Evolutionary conservation across 352 stramenopile species (phyloP).

Genomic region (Phytophthora tubulina): DNA sequence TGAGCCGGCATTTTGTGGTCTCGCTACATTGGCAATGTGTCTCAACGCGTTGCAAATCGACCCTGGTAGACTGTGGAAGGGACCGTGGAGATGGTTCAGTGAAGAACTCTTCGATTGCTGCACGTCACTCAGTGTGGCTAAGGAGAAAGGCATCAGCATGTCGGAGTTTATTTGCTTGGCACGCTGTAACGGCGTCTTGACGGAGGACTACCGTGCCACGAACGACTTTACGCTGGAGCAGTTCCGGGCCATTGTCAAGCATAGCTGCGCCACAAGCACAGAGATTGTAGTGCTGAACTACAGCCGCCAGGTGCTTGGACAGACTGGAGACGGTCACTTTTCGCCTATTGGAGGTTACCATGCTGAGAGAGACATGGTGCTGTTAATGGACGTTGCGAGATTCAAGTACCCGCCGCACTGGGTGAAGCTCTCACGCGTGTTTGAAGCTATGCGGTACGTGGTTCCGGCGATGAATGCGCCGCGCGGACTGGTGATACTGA

Average conservation of each 20-base stretch:
- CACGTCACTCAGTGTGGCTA: slow-evolving; percentile 73
- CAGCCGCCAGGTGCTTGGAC: slow-evolving; percentile 88
- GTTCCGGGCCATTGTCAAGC: slow-evolving; percentile 76
- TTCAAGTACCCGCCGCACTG: slow-evolving; percentile 97
- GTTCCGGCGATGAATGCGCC: slow-evolving; percentile 61
- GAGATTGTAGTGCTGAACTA: slow-evolving; percentile 95
- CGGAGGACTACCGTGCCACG: slow-evolving; percentile 54
- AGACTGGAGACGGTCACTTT: slow-evolving; percentile 98
- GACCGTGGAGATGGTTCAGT: slow-evolving; percentile 84
- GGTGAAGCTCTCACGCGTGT: slow-evolving; percentile 66
- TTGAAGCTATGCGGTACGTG: slow-evolving; percentile 62
- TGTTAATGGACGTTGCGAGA: slow-evolving; percentile 96
- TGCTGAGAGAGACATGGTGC: slow-evolving; percentile 89
- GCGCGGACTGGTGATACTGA: slow-evolving; percentile 29
- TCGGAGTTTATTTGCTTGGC: slow-evolving; percentile 78
- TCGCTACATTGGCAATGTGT: slow-evolving; percentile 88
- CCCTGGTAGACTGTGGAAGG: slow-evolving; percentile 80
- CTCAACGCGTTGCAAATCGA: slow-evolving; percentile 84
- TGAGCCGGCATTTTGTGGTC: slow-evolving; percentile 92
- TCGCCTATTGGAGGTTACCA: slow-evolving; percentile 97
- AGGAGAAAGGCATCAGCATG: slow-evolving; percentile 80
- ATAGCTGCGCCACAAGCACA: slow-evolving; percentile 71
- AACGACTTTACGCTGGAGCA: slow-evolving; percentile 62
- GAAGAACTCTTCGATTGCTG: slow-evolving; percentile 89
- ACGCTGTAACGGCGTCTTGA: slow-evolving; percentile 68